phyloP scores from a whole-genome alignment of 805 yeast genomes.

The Candida berthetii region DNA sequence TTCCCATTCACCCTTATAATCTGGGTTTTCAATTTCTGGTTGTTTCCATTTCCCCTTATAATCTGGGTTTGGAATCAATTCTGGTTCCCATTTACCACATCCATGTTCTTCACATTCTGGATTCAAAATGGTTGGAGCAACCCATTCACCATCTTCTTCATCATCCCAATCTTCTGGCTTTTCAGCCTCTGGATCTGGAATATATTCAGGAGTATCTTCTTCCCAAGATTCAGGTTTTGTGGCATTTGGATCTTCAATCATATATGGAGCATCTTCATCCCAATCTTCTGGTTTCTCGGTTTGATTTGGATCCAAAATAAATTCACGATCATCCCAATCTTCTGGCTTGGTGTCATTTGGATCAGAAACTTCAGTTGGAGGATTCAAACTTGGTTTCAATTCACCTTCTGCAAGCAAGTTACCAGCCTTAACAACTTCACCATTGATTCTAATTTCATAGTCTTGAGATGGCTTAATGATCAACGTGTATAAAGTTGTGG shows the following conservation, averaged over 20 bases:
- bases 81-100: conserved; percentile 80
- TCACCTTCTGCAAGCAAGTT: conserved; percentile 47
- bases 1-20: conserved; percentile 72
- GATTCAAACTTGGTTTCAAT: conserved; percentile 62
- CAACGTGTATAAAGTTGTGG: conserved; percentile 71
- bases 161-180: conserved; percentile 85
- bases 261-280: conserved; percentile 64
- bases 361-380: conserved; percentile 60
- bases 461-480: conserved; percentile 58
- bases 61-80: conserved; percentile 57
- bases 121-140: conserved; percentile 61
- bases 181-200: conserved; percentile 61
- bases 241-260: conserved; percentile 63
- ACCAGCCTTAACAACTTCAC: conserved; percentile 67
- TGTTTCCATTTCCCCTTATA: conserved; percentile 78
- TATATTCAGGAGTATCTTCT: conserved; percentile 49
- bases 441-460: conserved; percentile 80
- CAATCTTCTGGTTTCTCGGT: conserved; percentile 75
- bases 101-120: conserved; percentile 69
- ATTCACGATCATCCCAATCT: conserved; percentile 73
- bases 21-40: conserved; percentile 66
- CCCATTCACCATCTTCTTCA: conserved; percentile 85
- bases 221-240: conserved; percentile 77
- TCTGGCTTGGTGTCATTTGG: conserved; percentile 57
- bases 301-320: conserved; percentile 62